These are phyloP conservation scores for Paragyromitra xinjiangensis DNA, from an alignment of 495 filamentous ascomycete species.

Conservation along the genomic window DNA sequence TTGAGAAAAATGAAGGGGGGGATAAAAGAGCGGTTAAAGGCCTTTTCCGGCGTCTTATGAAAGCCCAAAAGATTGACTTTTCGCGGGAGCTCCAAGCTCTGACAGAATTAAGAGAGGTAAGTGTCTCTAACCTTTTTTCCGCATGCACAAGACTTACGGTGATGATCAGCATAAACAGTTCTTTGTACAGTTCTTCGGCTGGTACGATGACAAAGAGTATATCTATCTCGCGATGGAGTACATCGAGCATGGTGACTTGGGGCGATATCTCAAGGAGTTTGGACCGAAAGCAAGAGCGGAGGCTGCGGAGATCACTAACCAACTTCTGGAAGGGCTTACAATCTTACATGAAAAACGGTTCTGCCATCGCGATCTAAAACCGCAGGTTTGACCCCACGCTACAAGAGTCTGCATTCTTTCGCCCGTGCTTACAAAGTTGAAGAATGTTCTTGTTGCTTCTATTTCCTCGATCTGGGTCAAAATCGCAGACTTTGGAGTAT, in stretches of 20 bases:
- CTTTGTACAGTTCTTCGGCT: slow-evolving; percentile 28
- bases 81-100: slow-evolving; percentile 10
- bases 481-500: slow-evolving; percentile 17
- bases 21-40: not conserved
- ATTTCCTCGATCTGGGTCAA: slow-evolving; percentile 1
- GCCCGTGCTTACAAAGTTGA: not conserved
- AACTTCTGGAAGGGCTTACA: slow-evolving; percentile 20
- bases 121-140: not conserved
- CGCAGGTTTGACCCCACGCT: not conserved
- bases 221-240: slow-evolving; percentile 32
- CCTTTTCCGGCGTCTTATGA: not conserved
- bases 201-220: slow-evolving; percentile 10
- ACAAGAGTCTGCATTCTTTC: not conserved
- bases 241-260: slow-evolving; percentile 15
- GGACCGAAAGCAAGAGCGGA: not conserved
- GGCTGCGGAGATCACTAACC: slow-evolving; percentile 13
- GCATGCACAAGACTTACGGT: not conserved
- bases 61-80: slow-evolving; percentile 5
- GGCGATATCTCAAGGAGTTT: not conserved
- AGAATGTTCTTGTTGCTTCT: slow-evolving; percentile 12
- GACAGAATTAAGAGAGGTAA: slow-evolving; percentile 10
- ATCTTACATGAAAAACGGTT: slow-evolving; percentile 5
- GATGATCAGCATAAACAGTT: not conserved
- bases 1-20: not conserved
- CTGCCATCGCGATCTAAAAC: slow-evolving; percentile 30